Evolutionary conservation across 345 rosid genomes (phyloP), one percentile per base, ranked within the genome.

Genomic region (Pistacia vera): DNA sequence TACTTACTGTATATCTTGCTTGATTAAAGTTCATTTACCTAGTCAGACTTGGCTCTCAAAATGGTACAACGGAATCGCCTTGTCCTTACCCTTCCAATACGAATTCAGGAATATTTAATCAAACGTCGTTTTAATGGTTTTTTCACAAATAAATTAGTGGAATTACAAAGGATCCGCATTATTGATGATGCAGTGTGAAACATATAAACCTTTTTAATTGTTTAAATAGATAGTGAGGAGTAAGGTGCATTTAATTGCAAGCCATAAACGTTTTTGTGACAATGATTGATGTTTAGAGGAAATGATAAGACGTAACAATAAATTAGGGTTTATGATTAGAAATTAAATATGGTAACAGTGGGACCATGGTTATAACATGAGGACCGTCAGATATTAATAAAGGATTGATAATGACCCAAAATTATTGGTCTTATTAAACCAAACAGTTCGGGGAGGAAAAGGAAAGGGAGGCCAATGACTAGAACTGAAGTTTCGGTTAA

Each of bases 381-480:
- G 22, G 57, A 8, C 55, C 67, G 58, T 64, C 52, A 52, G 36
- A 63, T 54, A 68, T 48, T 22, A 67, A 10, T 36, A 18, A 77
- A 46, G 30, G 25, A 36, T 11, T 13, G 73, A 81, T 68, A 73
- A 68, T 10, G 82, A 79, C 81, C 46, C n/a, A 16, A 54, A 76
- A 80, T 75, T 70, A 76, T 61, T 77, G 77, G 77, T 2, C 14
- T 46, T 35, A 72, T 55, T 65, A 25, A 75, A 84, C 41, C 6
- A 10, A 44, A 25, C 22, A 16, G 14, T 58, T 48, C 36, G 52
- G 28, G 62, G 14, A 22, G 55, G 79, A 81, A 72, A 79, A 73
- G 11, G 82, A 82, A 74, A 72, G 78, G 85, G 64, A 68, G 38
- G 81, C 72, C 81, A 36, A 46, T 66, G 41, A 84, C 79, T 56